Percentiles rank a stretch among this genome's conserved stretches.
Conservation (phyloP, 192 early-diverging fungal species). For the Polychytrium aggregatum region DNA sequence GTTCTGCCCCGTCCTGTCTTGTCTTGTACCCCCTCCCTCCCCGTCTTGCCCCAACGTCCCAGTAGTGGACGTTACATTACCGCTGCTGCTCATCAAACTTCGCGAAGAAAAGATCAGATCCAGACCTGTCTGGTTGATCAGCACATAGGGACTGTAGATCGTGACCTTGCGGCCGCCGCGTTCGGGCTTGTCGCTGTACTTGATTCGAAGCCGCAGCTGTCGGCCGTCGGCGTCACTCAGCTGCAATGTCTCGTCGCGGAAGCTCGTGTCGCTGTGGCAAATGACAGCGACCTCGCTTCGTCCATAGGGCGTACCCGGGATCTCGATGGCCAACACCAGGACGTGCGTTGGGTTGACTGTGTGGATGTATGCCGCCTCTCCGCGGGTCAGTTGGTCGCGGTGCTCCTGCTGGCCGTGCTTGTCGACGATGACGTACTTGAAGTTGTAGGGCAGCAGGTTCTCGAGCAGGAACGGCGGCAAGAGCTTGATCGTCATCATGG, state of each 20-base stretch:
- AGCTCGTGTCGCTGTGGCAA: constrained; percentile 67
- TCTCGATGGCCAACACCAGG: constrained; percentile 59
- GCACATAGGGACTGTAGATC: constrained; percentile 86
- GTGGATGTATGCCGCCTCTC: constrained; percentile 66
- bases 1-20: too few species aligned
- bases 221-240: constrained; percentile 55
- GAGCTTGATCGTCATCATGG: constrained; percentile 30
- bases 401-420: constrained; percentile 57
- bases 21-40: too few species aligned
- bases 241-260: constrained; percentile 65
- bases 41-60: too few species aligned
- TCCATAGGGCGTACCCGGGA: constrained; percentile 59
- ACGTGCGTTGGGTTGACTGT: constrained; percentile 74
- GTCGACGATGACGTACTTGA: constrained; percentile 70
- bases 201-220: constrained; percentile 41
- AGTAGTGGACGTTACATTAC: too few species aligned
- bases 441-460: constrained; percentile 85
- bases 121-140: constrained; percentile 86
- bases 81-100: too few species aligned
- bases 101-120: constrained; percentile 67
- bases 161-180: constrained; percentile 70
- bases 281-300: constrained; percentile 78
- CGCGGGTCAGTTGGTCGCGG: constrained; percentile 50
- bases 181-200: constrained; percentile 40
- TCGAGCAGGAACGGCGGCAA: constrained; percentile 76